A percentile compares a stretch with the other conserved stretches of the same genome.
phyloP scores from a whole-genome alignment of 2,329 filamentous ascomycete species.

The Penicillium corylophilum region DNA sequence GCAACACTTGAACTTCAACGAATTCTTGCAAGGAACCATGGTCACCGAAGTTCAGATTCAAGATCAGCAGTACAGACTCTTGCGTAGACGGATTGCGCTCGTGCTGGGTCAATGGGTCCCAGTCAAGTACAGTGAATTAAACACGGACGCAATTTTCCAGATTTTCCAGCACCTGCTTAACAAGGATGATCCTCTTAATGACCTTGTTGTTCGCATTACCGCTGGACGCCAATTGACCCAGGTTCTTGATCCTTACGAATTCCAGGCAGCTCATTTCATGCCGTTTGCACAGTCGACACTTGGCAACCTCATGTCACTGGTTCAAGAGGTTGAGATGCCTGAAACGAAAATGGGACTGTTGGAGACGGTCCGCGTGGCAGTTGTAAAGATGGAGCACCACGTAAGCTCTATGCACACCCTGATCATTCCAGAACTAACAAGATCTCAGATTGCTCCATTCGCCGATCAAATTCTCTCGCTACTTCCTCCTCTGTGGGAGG shows the following conservation, averaged over 20 bases:
- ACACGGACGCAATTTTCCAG: slow-evolving; percentile 74
- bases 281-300: slow-evolving; percentile 76
- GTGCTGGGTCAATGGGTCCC: slow-evolving; percentile 86
- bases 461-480: slow-evolving; percentile 80
- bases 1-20: slow-evolving; percentile 76
- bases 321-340: slow-evolving; percentile 74
- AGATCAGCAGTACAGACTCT: slow-evolving; percentile 69
- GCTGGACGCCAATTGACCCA: slow-evolving; percentile 80
- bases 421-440: neutral
- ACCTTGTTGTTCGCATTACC: slow-evolving; percentile 87
- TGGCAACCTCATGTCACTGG: slow-evolving; percentile 70
- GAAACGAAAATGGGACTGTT: slow-evolving; percentile 90
- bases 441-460: slow-evolving; percentile 56
- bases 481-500: slow-evolving; percentile 79
- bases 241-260: slow-evolving; percentile 82
- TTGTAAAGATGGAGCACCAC: slow-evolving; percentile 76
- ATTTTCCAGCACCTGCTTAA: slow-evolving; percentile 86
- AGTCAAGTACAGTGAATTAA: slow-evolving; percentile 68
- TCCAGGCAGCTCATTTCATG: slow-evolving; percentile 69
- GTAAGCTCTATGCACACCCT: slow-evolving; percentile 36
- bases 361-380: slow-evolving; percentile 78
- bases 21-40: slow-evolving; percentile 72
- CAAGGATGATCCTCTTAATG: slow-evolving; percentile 73
- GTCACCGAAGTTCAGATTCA: slow-evolving; percentile 73
- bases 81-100: slow-evolving; percentile 84